Base-by-base conservation (phyloP, 345 rosid species). In the Linum lewisii region DNA sequence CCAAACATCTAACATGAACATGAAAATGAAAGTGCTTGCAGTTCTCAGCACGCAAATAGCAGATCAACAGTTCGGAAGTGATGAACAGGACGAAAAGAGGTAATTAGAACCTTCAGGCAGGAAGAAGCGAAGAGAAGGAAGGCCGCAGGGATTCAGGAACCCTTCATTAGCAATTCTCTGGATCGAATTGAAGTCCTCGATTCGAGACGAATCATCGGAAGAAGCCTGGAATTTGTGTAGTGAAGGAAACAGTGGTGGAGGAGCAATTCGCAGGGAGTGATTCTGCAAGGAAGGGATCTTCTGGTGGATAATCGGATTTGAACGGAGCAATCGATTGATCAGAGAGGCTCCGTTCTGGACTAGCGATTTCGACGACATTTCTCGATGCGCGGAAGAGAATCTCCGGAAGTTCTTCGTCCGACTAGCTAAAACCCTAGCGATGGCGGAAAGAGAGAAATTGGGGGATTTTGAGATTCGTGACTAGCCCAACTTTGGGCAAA, bases 121-220 rank as follows among this genome's bases (percentile, higher is more conserved):
- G 88, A 82, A 92, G 86, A 92, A 92, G 51, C 71, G 78, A 62
- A 86, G 82, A 24, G 93, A 84, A 34, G 98, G 97, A 63, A 88
- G 81, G 63, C 95, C 95, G 53, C 69, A 71, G 2, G 98, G 98
- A 52, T 89, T 71, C n/a, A 82, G 62, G 66, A 84, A 88, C 0
- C 78, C 86, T 49, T 76, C 70, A 19, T 79, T 74, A 1, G 73
- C 42, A 36, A 75, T 55, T 22, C 66, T 80, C 14, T 69, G 64
- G 53, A 70, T 42, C 21, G 81, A 60, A 42, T 8, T 69, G 53
- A 57, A 66, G 45, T 19, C 20, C 26, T 83, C 84, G 74, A 54
- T 75, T 51, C 34, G 79, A 1, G 69, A 77, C 20, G 82, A 70
- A 66, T 58, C 63, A 32, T 74, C 66, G 19, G 80, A 57, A 51